These are phyloP conservation scores for Cryptosporidium viatorum DNA, from an alignment of 169 alveolate genomes.

Conservation along the genomic window DNA sequence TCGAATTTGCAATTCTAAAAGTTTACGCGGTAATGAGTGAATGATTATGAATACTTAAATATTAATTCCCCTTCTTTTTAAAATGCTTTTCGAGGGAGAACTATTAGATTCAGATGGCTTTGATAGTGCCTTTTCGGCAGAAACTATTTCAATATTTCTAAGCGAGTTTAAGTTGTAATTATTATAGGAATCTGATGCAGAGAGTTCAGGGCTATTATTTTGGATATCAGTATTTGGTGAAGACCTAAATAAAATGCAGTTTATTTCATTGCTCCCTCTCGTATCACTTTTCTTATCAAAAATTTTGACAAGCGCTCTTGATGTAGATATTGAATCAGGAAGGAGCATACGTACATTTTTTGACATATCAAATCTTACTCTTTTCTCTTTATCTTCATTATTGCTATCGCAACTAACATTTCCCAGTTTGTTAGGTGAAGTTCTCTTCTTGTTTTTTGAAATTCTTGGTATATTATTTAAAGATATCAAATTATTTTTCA, in stretches of 20 bases:
- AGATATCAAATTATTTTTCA: background rate
- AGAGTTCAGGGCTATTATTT: background rate
- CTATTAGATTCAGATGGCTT: slow-evolving; percentile 37
- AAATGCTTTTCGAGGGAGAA: slow-evolving; percentile 55
- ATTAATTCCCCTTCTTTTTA: slow-evolving; percentile 7
- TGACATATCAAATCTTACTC: slow-evolving; percentile 70
- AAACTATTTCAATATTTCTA: slow-evolving; percentile 20
- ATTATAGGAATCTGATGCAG: background rate
- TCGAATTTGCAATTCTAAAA: background rate
- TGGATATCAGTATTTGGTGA: background rate
- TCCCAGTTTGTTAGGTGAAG: background rate
- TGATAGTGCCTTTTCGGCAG: slow-evolving; percentile 61
- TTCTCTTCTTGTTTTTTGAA: slow-evolving; percentile 36
- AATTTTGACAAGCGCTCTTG: slow-evolving; percentile 44
- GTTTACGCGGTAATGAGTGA: background rate
- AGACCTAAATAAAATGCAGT: slow-evolving; percentile 40
- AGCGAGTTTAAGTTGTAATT: background rate
- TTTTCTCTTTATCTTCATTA: slow-evolving; percentile 5
- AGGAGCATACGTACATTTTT: slow-evolving; percentile 65
- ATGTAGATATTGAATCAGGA: slow-evolving; percentile 66
- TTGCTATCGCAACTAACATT: background rate
- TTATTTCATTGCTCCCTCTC: slow-evolving; percentile 21
- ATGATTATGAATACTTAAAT: background rate
- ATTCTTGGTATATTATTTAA: slow-evolving; percentile 13
- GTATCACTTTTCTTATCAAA: slow-evolving; percentile 26